Conservation (phyloP, 805 yeast species). For the Candida glaebosa region DNA sequence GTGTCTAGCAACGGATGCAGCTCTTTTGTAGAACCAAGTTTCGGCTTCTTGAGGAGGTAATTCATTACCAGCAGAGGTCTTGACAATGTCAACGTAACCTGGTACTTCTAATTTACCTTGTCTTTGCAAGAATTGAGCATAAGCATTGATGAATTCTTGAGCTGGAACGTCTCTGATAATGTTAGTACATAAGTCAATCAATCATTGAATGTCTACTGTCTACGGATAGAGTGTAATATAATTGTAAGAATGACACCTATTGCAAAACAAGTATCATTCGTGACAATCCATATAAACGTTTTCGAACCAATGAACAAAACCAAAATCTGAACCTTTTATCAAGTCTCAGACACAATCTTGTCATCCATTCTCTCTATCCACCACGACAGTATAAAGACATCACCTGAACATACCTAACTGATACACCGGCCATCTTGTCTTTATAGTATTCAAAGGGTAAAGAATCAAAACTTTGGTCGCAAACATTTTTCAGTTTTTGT, state of each 20-base stretch:
- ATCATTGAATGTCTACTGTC: background rate
- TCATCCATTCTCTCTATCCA: constrained; percentile 18
- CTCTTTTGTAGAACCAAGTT: constrained; percentile 99
- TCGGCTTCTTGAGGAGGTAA: constrained; percentile 99
- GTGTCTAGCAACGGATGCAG: constrained; percentile 99
- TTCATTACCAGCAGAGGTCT: constrained; percentile 98
- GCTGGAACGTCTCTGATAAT: constrained; percentile 97
- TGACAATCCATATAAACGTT: constrained; percentile 1
- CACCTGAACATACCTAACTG: constrained; percentile 80
- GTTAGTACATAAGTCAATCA: background rate
- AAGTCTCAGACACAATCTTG: background rate
- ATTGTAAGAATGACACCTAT: background rate
- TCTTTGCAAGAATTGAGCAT: constrained; percentile 99
- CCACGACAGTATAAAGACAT: constrained; percentile 18
- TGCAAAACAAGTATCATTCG: background rate
- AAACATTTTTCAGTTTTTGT: constrained; percentile 1
- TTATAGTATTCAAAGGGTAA: constrained; percentile 13
- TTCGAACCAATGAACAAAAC: background rate
- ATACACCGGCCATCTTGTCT: constrained; percentile 91
- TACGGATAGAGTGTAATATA: constrained; percentile 2
- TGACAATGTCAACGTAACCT: constrained; percentile 99
- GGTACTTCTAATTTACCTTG: constrained; percentile 99
- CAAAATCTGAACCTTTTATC: background rate
- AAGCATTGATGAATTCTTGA: constrained; percentile 98
- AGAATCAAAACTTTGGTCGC: constrained; percentile 4